A percentile compares a stretch with the other conserved stretches of the same genome.
phyloP scores from a whole-genome alignment of 2,329 filamentous ascomycete species.

The Ophiostoma australiae region DNA sequence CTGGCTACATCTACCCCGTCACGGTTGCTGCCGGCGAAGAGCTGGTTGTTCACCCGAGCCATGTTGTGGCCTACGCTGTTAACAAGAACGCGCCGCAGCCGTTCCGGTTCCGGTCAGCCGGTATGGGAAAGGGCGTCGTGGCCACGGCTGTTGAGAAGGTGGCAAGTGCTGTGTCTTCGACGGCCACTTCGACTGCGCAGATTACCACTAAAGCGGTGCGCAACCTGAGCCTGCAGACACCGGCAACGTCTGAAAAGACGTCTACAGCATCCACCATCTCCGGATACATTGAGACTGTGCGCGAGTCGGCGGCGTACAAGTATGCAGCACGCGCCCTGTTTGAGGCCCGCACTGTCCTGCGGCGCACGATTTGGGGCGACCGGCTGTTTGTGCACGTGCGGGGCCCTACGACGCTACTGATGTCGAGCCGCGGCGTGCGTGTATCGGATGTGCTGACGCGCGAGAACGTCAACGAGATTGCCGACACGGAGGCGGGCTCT shows the following conservation, averaged over 20 bases:
- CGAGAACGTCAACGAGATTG: conserved; percentile 84
- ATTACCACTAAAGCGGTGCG: conserved; percentile 18
- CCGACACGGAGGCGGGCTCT: conserved; percentile 69
- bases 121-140: conserved; percentile 15
- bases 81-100: conserved; percentile 68
- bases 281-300: neutral
- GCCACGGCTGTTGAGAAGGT: conserved; percentile 36
- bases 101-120: conserved; percentile 60
- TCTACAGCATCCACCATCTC: conserved; percentile 36
- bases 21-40: conserved; percentile 77
- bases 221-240: conserved; percentile 68
- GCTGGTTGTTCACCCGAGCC: conserved; percentile 84
- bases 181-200: conserved; percentile 20
- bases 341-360: conserved; percentile 66
- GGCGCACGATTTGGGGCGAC: conserved; percentile 89
- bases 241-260: conserved; percentile 53
- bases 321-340: conserved; percentile 60
- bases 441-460: conserved; percentile 72
- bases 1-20: conserved; percentile 85
- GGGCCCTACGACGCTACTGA: conserved; percentile 76
- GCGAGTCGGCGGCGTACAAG: conserved; percentile 52
- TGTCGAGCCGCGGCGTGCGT: conserved; percentile 80
- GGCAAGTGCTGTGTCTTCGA: conserved; percentile 14
- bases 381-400: conserved; percentile 85
- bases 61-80: conserved; percentile 85